Conservation (phyloP, 257 asterid genomes). For the Perilla frutescens region DNA sequence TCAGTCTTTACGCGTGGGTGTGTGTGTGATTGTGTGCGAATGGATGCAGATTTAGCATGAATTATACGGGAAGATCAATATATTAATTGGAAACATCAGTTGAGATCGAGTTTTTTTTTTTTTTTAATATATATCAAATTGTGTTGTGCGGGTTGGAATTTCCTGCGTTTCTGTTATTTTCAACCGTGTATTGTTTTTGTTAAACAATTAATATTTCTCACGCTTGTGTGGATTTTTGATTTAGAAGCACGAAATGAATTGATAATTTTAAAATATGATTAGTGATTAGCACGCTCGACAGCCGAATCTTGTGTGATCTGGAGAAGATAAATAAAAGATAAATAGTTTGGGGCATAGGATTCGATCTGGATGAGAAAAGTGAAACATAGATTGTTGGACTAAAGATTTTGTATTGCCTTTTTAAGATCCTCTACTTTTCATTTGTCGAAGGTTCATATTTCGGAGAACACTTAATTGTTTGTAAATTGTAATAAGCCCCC, state of each 20-base stretch:
- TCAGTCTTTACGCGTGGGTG: not conserved
- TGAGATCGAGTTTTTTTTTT: slow-evolving; percentile 6
- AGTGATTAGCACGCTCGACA: slow-evolving; percentile 38
- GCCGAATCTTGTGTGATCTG: slow-evolving; percentile 36
- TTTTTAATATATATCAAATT: not conserved
- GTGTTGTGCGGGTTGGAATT: slow-evolving; percentile 6
- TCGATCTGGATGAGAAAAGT: slow-evolving; percentile 48
- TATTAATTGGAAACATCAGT: not conserved
- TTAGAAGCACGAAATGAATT: slow-evolving; percentile 9
- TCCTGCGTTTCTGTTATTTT: not conserved
- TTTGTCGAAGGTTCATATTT: slow-evolving; percentile 2
- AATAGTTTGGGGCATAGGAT: slow-evolving; percentile 26
- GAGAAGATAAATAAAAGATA: slow-evolving; percentile 34
- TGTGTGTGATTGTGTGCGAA: not conserved
- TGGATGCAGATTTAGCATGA: not conserved
- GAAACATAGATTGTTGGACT: slow-evolving; percentile 42
- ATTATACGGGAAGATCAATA: not conserved
- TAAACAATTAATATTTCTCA: no score
- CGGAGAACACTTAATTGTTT: not conserved
- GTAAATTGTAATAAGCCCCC: not conserved
- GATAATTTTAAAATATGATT: slow-evolving; percentile 17
- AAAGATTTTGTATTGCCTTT: slow-evolving; percentile 30
- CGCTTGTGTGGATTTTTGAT: not conserved
- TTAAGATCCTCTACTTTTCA: slow-evolving; percentile 33
- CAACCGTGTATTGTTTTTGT: not conserved